These are phyloP conservation scores for Gyromitra esculenta DNA, from an alignment of 2,329 filamentous ascomycete genomes.

Conservation along the genomic window DNA sequence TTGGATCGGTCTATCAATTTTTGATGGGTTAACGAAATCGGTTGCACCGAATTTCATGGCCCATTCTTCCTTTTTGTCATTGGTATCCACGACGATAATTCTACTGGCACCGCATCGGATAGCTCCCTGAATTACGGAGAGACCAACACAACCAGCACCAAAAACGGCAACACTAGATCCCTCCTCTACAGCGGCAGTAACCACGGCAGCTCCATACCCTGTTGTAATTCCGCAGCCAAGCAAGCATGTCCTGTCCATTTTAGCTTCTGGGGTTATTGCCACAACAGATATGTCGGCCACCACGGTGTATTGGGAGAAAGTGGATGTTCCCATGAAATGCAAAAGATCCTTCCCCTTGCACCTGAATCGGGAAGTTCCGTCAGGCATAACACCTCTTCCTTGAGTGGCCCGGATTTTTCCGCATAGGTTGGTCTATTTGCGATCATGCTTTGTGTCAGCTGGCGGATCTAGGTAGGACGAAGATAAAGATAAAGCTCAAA, in stretches of 20 bases:
- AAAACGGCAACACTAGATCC: constrained; percentile 92
- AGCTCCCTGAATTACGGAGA: constrained; percentile 93
- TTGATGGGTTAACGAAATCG: constrained; percentile 92
- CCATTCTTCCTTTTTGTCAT: constrained; percentile 92
- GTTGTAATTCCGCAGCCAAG: constrained; percentile 98
- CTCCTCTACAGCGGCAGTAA: constrained; percentile 90
- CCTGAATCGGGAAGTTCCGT: constrained; percentile 89
- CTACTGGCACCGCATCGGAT: constrained; percentile 81
- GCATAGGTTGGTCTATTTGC: constrained; percentile 64
- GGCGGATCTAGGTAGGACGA: constrained; percentile 3
- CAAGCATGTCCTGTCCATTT: constrained; percentile 95
- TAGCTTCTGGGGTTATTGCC: constrained; percentile 85
- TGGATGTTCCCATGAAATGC: constrained; percentile 99
- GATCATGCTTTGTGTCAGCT: constrained; percentile 15
- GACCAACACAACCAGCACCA: constrained; percentile 92
- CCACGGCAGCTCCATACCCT: constrained; percentile 92
- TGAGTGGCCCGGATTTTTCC: constrained; percentile 98
- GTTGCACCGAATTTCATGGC: constrained; percentile 93
- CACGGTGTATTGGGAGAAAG: constrained; percentile 98
- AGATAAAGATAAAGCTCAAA: neutral
- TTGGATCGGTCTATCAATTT: constrained; percentile 83
- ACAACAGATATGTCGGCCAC: constrained; percentile 99
- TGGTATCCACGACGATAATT: constrained; percentile 83
- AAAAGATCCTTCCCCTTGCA: constrained; percentile 94
- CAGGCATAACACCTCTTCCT: constrained; percentile 95